Evolutionary conservation across 78 protist genomes (phyloP), one percentile per base, ranked within the genome.

Genomic region (Isochrysis galbana): DNA sequence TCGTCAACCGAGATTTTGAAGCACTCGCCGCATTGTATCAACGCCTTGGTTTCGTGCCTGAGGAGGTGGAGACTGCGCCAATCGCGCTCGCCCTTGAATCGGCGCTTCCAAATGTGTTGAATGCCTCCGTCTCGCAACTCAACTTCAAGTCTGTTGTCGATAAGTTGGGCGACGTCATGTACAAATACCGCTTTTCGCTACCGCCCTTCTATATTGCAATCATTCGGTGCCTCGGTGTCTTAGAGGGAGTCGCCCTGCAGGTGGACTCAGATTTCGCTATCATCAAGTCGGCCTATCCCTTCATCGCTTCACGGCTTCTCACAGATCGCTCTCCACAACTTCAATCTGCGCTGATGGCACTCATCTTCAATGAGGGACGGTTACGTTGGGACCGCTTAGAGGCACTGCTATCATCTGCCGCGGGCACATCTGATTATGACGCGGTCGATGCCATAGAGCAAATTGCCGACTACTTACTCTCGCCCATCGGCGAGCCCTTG

Each of bases 141-240:
- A 77, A 77, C 86, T 41, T 77, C 86, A 77, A 77, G 77, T 38
- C 45, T 36, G 91, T 87, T n/a, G 26, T 87, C 48, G 78, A 46
- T 48, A 7, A 38, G 74, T 48, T 87, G 38, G 91, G 91, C 77
- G 78, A 87, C 91, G 72, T 87, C 48, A 87, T 87, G 91, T 87
- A 34, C 48, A 38, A 48, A 23, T 87, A 26, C 77, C 91, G 80
- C n/a, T 87, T 87, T 51, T 32, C 61, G 44, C 91, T 87, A 21
- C 91, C 91, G 72, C 91, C 91, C 7, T 87, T 48, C 48, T 87
- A 87, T 47, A 87, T 46, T 19, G 91, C 91, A n/a, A 39, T 87
- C 11, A 36, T 87, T 25, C 91, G 91, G 32, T 87, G 91, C 91
- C 91, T 87, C 32, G 78, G 74, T 10, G 91, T 87, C 39, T 77